phyloP scores from a whole-genome alignment of 2,329 filamentous ascomycete genomes.

The Claviceps sp. region DNA sequence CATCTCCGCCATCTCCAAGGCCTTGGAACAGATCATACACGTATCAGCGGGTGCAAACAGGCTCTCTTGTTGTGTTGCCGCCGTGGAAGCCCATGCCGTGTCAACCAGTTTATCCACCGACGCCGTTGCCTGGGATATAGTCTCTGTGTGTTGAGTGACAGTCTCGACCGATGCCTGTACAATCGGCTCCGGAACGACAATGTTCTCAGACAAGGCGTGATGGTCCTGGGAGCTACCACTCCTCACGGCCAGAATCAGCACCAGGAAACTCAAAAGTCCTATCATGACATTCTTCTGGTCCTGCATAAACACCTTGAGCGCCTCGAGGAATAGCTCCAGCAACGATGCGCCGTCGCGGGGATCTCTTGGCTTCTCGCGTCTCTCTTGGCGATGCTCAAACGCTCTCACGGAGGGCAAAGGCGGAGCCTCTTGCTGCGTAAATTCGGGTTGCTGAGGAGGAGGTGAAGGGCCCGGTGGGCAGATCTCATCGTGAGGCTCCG shows the following conservation, averaged over 20 bases:
- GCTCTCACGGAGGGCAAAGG: constrained; percentile 12
- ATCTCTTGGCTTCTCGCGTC: constrained; percentile 16
- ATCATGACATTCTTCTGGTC: constrained; percentile 50
- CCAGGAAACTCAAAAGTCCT: constrained; percentile 36
- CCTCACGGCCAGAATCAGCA: constrained; percentile 35
- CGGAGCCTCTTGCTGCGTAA: constrained; percentile 6
- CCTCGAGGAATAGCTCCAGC: constrained; percentile 39
- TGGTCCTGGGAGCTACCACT: constrained; percentile 12
- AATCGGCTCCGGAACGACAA: neutral
- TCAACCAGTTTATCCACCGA: constrained; percentile 4
- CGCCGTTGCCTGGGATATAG: neutral
- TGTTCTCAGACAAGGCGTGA: neutral
- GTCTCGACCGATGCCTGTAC: neutral
- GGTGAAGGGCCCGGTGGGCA: too few relatives aligned
- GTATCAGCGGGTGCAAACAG: constrained; percentile 9
- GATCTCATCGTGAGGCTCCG: constrained; percentile 4
- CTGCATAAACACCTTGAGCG: constrained; percentile 37
- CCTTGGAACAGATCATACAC: constrained; percentile 11
- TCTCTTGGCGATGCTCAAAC: constrained; percentile 18
- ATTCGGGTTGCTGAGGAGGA: constrained; percentile 6
- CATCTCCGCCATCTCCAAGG: constrained; percentile 1
- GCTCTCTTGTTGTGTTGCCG: constrained; percentile 2
- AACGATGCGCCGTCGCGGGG: constrained; percentile 33
- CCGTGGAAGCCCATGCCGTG: constrained; percentile 15
- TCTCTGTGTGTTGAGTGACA: neutral